Base-by-base conservation (phyloP, 352 stramenopile species). In the Pythium brachiatum region DNA sequence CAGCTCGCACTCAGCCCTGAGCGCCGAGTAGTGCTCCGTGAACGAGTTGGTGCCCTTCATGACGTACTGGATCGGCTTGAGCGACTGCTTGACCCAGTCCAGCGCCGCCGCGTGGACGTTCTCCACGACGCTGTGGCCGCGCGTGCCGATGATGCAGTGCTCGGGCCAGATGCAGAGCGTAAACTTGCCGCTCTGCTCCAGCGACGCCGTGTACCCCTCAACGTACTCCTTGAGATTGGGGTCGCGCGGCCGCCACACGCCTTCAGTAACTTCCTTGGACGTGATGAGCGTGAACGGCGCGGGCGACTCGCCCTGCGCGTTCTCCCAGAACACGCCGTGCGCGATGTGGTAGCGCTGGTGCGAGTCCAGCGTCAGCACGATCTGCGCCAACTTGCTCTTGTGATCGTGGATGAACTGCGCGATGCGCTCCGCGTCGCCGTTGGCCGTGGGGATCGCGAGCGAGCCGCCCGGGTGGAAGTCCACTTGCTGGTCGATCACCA, bases 281-380 rank as follows among this genome's bases (percentile, higher is more conserved):
- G 82, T 92, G 66, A 99, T 99, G 11, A 92, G 64, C 16, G 95
- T 98, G 72, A 99, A 99, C 15, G 94, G 90, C 31, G 76, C 59
- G 0, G 95, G 96, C 54, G 86, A 81, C 23, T 88, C 69, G 26
- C 74, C 78, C 21, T 76, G 48, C 0, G 62, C 69, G 57, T 96
- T 81, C 20, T 77, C 67, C 96, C 97, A 99, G 69, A 98, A 99
- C 31, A 83, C 80, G 9, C 86, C 89, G 75, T 99, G 94, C 7
- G 96, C 94, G 68, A 99, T 98, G 77, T 99, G 93, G 56, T 97
- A 86, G 39, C 90, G 92, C 56, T 98, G 89, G 77, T 99, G 97
- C 44, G 91, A 97, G 72, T 99, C 96, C 53, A 99, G 75, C 23
- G 97, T 99, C n/a, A 98, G 82, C 21, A 98, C 83, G 29, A 99